Evolutionary conservation across 768 basidiomycete species (phyloP).

Genomic region (Russula vinacea): DNA sequence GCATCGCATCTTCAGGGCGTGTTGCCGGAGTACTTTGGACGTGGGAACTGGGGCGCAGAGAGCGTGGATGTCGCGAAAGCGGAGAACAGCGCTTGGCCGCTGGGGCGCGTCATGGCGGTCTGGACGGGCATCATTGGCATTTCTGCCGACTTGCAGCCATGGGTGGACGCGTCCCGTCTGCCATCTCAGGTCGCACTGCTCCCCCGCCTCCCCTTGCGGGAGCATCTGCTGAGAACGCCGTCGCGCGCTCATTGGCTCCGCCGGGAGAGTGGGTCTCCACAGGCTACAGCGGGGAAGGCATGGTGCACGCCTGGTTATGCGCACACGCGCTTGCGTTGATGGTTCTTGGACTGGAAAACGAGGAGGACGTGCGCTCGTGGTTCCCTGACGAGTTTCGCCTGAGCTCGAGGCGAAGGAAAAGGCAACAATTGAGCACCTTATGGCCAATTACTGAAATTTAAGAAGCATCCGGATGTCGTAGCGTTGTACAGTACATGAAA

Average conservation of each 20-base stretch:
- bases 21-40: constrained; percentile 54
- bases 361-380: constrained; percentile 40
- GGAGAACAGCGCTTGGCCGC: constrained; percentile 37
- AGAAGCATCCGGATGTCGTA: neutral
- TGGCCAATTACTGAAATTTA: constrained; percentile 29
- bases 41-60: constrained; percentile 44
- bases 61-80: constrained; percentile 33
- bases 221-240: constrained; percentile 8
- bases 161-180: constrained; percentile 64
- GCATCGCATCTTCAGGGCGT: constrained; percentile 48
- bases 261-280: constrained; percentile 71
- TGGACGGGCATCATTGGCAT: constrained; percentile 67
- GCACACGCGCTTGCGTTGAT: constrained; percentile 57
- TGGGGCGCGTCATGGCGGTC: constrained; percentile 49
- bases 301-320: constrained; percentile 68
- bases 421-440: constrained; percentile 40
- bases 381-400: constrained; percentile 52
- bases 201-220: constrained; percentile 11
- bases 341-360: constrained; percentile 47
- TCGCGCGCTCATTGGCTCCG: constrained; percentile 29
- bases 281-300: constrained; percentile 70
- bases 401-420: constrained; percentile 48
- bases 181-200: constrained; percentile 40
- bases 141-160: constrained; percentile 60
- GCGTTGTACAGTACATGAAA: neutral